Percentiles rank a stretch among this genome's conserved stretches.
Conservation (phyloP, 164 flowering plant genomes). For the Magnolia sinica region DNA sequence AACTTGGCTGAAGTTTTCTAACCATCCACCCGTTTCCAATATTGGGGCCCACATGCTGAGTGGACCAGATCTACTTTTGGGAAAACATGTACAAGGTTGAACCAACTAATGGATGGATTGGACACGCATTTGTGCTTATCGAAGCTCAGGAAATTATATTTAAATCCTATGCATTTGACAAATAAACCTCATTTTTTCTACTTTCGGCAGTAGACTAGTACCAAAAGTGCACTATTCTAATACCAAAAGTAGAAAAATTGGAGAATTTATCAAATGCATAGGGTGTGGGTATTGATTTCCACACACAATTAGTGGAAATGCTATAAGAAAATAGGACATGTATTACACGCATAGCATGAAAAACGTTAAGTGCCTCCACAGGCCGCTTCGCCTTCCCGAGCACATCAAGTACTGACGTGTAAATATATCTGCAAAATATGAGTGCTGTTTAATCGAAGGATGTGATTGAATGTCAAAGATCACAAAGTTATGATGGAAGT, state of each 20-base stretch:
- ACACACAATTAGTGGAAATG: background rate
- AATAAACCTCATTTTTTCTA: background rate
- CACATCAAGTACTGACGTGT: slow-evolving; percentile 78
- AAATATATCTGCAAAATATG: slow-evolving; percentile 48
- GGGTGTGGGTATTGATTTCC: background rate
- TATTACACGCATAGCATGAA: slow-evolving; percentile 74
- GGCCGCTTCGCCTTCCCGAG: slow-evolving; percentile 90
- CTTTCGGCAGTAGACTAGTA: background rate
- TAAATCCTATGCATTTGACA: background rate
- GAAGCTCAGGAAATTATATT: no score
- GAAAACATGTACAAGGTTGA: background rate
- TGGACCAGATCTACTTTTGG: no score
- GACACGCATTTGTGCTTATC: background rate
- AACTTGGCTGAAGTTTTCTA: no score
- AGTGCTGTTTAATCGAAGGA: background rate
- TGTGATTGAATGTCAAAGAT: background rate
- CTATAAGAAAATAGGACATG: background rate
- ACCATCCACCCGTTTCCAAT: no score
- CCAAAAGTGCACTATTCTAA: background rate
- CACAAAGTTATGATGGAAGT: background rate
- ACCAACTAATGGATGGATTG: background rate
- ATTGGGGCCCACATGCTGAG: no score
- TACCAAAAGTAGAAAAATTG: background rate
- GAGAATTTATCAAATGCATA: background rate
- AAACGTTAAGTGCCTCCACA: slow-evolving; percentile 83